These are phyloP conservation scores for Ceratobasidium sp. DNA, from an alignment of 1,284 basidiomycete genomes.

Conservation along the genomic window DNA sequence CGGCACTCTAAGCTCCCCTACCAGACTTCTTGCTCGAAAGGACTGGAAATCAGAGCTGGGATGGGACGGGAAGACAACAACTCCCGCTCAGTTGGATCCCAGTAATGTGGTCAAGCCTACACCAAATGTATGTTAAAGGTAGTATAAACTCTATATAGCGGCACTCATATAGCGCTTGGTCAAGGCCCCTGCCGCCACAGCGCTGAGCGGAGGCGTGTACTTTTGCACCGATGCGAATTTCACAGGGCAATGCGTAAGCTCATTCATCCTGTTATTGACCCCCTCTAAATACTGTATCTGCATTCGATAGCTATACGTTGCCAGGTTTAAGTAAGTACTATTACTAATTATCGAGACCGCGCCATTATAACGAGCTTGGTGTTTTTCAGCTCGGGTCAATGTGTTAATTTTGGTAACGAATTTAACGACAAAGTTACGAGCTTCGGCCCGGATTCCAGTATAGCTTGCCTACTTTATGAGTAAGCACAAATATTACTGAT, in stretches of 20 bases:
- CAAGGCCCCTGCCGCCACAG: background rate
- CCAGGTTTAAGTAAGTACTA: constrained; percentile 15
- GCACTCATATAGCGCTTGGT: background rate
- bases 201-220: constrained; percentile 21
- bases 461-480: constrained; percentile 30
- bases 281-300: no score
- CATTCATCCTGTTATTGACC: no score
- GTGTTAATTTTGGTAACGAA: constrained; percentile 37
- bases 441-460: constrained; percentile 22
- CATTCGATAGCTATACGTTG: constrained; percentile 17
- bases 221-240: constrained; percentile 10
- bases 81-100: constrained; percentile 14
- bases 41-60: constrained; percentile 9
- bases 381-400: constrained; percentile 27
- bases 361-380: background rate
- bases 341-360: background rate
- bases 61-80: constrained; percentile 21
- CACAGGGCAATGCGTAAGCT: background rate
- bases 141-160: background rate
- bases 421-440: constrained; percentile 33
- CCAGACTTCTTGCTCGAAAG: background rate
- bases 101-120: constrained; percentile 19
- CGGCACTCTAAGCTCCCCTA: constrained; percentile 12
- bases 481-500: background rate
- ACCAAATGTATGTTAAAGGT: background rate